Evolutionary conservation across 2,329 filamentous ascomycete species (phyloP).

Genomic region (Monascus ruber): DNA sequence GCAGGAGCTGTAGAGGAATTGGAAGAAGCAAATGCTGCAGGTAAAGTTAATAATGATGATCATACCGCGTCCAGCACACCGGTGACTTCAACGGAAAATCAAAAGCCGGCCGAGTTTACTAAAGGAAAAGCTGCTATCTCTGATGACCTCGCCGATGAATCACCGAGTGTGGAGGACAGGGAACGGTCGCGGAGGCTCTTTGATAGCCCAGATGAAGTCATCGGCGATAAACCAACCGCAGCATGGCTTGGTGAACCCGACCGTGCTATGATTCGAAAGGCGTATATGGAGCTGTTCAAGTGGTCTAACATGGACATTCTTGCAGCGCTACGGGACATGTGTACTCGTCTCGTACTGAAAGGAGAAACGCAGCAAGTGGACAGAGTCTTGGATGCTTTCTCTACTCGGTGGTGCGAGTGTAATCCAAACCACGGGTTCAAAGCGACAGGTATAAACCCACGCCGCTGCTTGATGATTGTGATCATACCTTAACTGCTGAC

Average conservation of each 20-base stretch:
- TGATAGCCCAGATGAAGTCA: conserved; percentile 66
- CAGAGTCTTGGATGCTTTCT: conserved; percentile 80
- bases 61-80: conserved; percentile 31
- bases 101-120: conserved; percentile 7
- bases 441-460: conserved; percentile 52
- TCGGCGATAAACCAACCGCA: conserved; percentile 67
- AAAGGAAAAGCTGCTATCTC: conserved; percentile 9
- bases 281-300: conserved; percentile 89
- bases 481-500: conserved; percentile 18
- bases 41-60: not conserved
- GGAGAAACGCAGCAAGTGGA: conserved; percentile 97
- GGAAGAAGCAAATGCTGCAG: not conserved
- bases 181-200: conserved; percentile 73
- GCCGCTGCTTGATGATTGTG: not conserved
- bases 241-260: conserved; percentile 65
- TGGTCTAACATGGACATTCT: conserved; percentile 74
- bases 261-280: conserved; percentile 47
- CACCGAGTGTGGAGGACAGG: conserved; percentile 53
- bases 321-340: conserved; percentile 65
- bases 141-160: conserved; percentile 10
- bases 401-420: conserved; percentile 83
- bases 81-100: conserved; percentile 21
- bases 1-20: not conserved
- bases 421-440: conserved; percentile 93
- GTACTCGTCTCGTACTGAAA: conserved; percentile 67